These are phyloP conservation scores for Nemania bipapillata DNA, from an alignment of 2,329 filamentous ascomycete genomes.

Conservation along the genomic window DNA sequence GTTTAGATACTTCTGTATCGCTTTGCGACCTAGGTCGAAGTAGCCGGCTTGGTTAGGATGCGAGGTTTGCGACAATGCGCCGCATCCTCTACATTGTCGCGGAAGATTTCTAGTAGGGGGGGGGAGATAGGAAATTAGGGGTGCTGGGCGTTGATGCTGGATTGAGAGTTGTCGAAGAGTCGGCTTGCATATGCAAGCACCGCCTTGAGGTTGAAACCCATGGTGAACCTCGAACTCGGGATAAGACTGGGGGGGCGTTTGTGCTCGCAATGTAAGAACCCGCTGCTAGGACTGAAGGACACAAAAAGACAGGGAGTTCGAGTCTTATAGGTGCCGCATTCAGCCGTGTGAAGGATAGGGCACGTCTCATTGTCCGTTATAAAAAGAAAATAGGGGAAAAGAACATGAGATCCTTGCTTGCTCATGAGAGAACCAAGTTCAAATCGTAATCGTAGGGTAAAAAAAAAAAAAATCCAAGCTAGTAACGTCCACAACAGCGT, in stretches of 20 bases:
- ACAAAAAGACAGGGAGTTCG: slow-evolving; percentile 62
- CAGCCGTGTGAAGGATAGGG: slow-evolving; percentile 57
- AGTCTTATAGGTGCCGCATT: slow-evolving; percentile 53
- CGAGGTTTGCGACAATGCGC: slow-evolving; percentile 69
- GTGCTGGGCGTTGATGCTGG: slow-evolving; percentile 15
- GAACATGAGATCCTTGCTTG: slow-evolving; percentile 14
- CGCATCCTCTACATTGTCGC: slow-evolving; percentile 71
- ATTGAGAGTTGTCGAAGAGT: slow-evolving; percentile 24
- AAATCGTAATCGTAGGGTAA: neutral
- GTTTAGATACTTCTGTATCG: slow-evolving; percentile 62
- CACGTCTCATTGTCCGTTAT: slow-evolving; percentile 57
- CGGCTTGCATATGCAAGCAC: slow-evolving; percentile 48
- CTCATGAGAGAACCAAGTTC: neutral
- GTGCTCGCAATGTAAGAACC: slow-evolving; percentile 24
- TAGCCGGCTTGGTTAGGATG: slow-evolving; percentile 65
- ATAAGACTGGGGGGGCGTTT: slow-evolving; percentile 25
- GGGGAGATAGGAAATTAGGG: slow-evolving; percentile 1
- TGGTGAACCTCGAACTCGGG: slow-evolving; percentile 36
- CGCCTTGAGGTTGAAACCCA: slow-evolving; percentile 43
- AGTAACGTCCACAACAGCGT: neutral
- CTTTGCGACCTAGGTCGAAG: slow-evolving; percentile 64
- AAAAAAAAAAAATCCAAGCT: slow-evolving; percentile 10
- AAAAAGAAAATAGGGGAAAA: neutral
- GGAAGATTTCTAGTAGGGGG: slow-evolving; percentile 58
- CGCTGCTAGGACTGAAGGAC: slow-evolving; percentile 54